Evolutionary conservation across 1,139 yeast species (phyloP), one percentile per base, ranked within the genome.

Genomic region (Candida mesenterica): DNA sequence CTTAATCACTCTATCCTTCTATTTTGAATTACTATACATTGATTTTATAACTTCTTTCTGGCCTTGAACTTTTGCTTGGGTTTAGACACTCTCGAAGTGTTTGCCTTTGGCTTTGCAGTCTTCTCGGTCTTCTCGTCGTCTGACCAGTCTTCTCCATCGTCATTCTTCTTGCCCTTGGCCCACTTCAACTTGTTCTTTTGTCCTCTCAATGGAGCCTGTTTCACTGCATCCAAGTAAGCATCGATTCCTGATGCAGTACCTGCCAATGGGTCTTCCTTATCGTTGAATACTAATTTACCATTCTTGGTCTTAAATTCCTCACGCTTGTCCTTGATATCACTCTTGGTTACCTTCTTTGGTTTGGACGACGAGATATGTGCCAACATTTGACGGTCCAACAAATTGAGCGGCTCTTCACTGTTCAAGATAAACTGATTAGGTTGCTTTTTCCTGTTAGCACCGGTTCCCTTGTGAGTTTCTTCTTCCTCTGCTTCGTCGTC

Each of bases 181-280:
- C 79, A 92, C 64, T 89, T 90, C 72, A 89, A 76, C 67, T 80
- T 88, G 61, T 89, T 88, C 67, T 79, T 80, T 67, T 87, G 96
- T 39, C 97, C 96, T 62, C 95, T 82, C 4, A 87, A 78, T 28
- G 98, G 97, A 20, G 92, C 97, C 50, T 83, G 87, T 58, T 79
- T 83, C 26, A 92, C 88, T 9, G 97, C 98, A 46, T 88, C 96
- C 49, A 89, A 77, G 57, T 92, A 92, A 1, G 97, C 97, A 57
- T 87, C 87, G 44, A 90, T 77, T 17, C 96, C 94, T 5, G 72
- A 61, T 9, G 68, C 70, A 39, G 57, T 57, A 25, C 57, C 53
- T n/a, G 63, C 59, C 49, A 79, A 61, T 35, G 79, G 77, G 57
- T 79, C 84, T 13, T 57, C 62, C n/a, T 53, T 57, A 13, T 65